A percentile compares a stretch with the other conserved stretches of the same genome.
Evolutionary conservation across 345 rosid species (phyloP).

Genomic region (Odontarrhena argentea): DNA sequence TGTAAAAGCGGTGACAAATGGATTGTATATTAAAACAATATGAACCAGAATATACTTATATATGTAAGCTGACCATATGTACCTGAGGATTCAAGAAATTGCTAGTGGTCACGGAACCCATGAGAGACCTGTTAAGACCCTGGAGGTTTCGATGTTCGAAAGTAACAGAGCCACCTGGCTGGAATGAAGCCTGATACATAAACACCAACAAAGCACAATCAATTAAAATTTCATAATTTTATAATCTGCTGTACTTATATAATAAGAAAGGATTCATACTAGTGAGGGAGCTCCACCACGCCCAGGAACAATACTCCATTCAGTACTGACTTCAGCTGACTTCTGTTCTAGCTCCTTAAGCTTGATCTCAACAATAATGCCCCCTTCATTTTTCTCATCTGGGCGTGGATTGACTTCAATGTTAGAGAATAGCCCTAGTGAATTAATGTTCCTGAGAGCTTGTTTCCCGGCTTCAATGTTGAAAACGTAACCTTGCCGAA

Average conservation of each 20-base stretch:
- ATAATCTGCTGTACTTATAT: background rate
- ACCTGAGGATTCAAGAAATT: constrained; percentile 96
- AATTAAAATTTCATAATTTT: background rate
- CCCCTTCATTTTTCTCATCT: constrained; percentile 97
- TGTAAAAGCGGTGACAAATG: constrained; percentile 12
- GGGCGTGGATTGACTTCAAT: constrained; percentile 96
- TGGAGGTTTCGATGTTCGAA: constrained; percentile 89
- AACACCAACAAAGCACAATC: constrained; percentile 4
- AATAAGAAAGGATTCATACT: constrained; percentile 45
- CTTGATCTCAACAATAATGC: constrained; percentile 95
- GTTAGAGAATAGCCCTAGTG: constrained; percentile 81
- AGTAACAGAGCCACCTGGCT: constrained; percentile 98
- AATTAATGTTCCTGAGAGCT: constrained; percentile 86
- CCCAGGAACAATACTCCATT: constrained; percentile 99
- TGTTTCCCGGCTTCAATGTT: constrained; percentile 94
- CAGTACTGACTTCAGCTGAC: constrained; percentile 98
- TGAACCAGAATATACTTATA: background rate
- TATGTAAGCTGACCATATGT: constrained; percentile 9
- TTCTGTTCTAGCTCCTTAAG: constrained; percentile 95
- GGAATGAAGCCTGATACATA: constrained; percentile 77
- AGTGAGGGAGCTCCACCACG: constrained; percentile 94
- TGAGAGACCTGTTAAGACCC: constrained; percentile 90
- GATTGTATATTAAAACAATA: background rate
- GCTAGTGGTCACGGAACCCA: constrained; percentile 96
- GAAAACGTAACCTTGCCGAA: constrained; percentile 79